Percentiles rank a stretch among this genome's conserved stretches.
These are phyloP conservation scores for Selaginella tamariscina DNA, from an alignment of 75 land plant genomes.

Conservation along the genomic window DNA sequence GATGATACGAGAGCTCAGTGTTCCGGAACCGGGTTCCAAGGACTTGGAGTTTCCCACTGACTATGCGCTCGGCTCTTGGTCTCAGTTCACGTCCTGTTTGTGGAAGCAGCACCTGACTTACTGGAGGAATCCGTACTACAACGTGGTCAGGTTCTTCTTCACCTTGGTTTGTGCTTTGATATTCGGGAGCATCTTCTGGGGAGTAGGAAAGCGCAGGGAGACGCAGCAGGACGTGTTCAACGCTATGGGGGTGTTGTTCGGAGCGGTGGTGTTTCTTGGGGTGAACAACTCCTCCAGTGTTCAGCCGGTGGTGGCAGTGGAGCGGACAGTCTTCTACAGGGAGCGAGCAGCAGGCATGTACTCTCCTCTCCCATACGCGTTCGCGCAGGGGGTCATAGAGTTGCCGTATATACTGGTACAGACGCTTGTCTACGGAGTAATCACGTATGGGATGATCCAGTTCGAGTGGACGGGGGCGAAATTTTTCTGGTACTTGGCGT, in stretches of 20 bases:
- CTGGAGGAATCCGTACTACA: slow-evolving; percentile 60
- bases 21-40: slow-evolving; percentile 25
- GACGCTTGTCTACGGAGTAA: slow-evolving; percentile 41
- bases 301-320: slow-evolving; percentile 25
- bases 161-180: slow-evolving; percentile 37
- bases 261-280: slow-evolving; percentile 22
- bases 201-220: no score
- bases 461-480: slow-evolving; percentile 55
- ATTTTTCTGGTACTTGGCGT: slow-evolving; percentile 41
- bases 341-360: slow-evolving; percentile 33
- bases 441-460: slow-evolving; percentile 52
- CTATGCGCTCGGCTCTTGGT: slow-evolving; percentile 29
- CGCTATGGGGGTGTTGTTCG: slow-evolving; percentile 26
- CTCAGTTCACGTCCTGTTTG: slow-evolving; percentile 28
- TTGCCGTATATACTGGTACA: slow-evolving; percentile 52
- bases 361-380: slow-evolving; percentile 26
- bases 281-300: slow-evolving; percentile 30
- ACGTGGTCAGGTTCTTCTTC: slow-evolving; percentile 40
- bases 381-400: slow-evolving; percentile 57
- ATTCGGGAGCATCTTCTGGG: slow-evolving; percentile 56
- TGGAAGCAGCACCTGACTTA: slow-evolving; percentile 67
- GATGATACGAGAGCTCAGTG: slow-evolving; percentile 38
- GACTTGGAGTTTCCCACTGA: slow-evolving; percentile 46
- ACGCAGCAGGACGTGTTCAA: no score
- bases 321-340: slow-evolving; percentile 21